These are phyloP conservation scores for Agaricus subrufescens DNA, from an alignment of 768 basidiomycete species.

Conservation along the genomic window DNA sequence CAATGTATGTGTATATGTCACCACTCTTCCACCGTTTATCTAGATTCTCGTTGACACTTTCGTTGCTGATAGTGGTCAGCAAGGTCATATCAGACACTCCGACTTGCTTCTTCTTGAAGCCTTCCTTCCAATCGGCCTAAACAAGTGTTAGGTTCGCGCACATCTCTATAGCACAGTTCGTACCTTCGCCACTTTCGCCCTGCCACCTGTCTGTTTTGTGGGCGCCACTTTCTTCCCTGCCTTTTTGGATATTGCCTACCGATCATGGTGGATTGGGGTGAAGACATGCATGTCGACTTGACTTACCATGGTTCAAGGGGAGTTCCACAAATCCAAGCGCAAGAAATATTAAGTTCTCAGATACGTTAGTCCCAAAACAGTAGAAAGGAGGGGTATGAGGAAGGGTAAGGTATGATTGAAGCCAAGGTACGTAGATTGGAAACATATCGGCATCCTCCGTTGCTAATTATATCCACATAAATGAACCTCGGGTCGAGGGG, in stretches of 20 bases:
- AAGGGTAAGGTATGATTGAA: neutral
- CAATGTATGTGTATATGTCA: constrained; percentile 99
- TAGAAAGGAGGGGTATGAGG: neutral
- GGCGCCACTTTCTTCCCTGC: constrained; percentile 78
- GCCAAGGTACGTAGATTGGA: neutral
- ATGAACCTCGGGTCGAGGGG: neutral
- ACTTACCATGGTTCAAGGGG: constrained; percentile 15
- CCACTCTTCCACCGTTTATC: constrained; percentile 93
- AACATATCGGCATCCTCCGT: constrained; percentile 1
- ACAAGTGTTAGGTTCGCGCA: neutral
- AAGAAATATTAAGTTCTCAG: neutral
- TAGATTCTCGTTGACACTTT: constrained; percentile 95
- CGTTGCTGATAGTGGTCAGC: constrained; percentile 94
- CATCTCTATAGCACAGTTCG: constrained; percentile 2
- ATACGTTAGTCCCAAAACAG: neutral
- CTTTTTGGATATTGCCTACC: constrained; percentile 83
- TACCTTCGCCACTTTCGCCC: constrained; percentile 76
- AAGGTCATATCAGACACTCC: constrained; percentile 99
- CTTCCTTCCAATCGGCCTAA: constrained; percentile 99
- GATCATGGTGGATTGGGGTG: constrained; percentile 2
- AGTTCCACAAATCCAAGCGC: neutral
- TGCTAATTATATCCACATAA: neutral
- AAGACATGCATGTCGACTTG: neutral
- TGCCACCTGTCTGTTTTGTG: constrained; percentile 57
- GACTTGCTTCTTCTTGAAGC: constrained; percentile 99